Evolutionary conservation across 2,329 filamentous ascomycete species (phyloP), one percentile per base, ranked within the genome.

Genomic region (Fusarium caatingaense): DNA sequence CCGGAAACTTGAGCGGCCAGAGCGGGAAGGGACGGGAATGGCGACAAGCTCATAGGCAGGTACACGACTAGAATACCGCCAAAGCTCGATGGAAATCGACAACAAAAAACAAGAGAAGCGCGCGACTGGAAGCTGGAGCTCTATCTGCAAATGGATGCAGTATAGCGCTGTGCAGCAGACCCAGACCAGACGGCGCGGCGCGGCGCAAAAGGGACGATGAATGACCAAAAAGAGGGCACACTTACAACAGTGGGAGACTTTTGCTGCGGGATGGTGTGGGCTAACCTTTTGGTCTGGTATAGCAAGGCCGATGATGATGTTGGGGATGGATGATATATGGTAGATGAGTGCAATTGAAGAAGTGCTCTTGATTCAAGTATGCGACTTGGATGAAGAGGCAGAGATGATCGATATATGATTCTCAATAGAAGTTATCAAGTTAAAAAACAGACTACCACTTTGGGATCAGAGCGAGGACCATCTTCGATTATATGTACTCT

Each of bases 401-500:
- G 55, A 51, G 49, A 56, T 56, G 42, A 62, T 64, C 59, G 42
- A 62, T 64, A 60, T 67, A 54, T 64, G 60, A 13, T 56, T 64
- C 56, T 66, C 56, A 61, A 73, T 53, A 13, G 34, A 53, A 53
- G 34, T 53, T 27, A n/a, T 37, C 34, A 20, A 40, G 37, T 42
- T 41, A 53, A 51, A 27, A 55, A 74, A 71, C 66, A 75, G 59
- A 72, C 69, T 73, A 62, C 71, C 67, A 57, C 71, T 74, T 72
- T 74, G 60, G 72, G 73, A 74, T 60, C 61, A 64, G 61, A 64
- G 46, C 58, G 74, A 77, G 74, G 72, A 73, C 54, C 71, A 63
- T 60, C 62, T 72, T 71, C 64, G 66, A 68, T 76, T 77, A 76
- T 77, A 76, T 76, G 74, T 77, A 77, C 68, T 76, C 66, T 63